These are phyloP conservation scores for Corylus heterophylla DNA, from an alignment of 306 rosid species.

Conservation along the genomic window DNA sequence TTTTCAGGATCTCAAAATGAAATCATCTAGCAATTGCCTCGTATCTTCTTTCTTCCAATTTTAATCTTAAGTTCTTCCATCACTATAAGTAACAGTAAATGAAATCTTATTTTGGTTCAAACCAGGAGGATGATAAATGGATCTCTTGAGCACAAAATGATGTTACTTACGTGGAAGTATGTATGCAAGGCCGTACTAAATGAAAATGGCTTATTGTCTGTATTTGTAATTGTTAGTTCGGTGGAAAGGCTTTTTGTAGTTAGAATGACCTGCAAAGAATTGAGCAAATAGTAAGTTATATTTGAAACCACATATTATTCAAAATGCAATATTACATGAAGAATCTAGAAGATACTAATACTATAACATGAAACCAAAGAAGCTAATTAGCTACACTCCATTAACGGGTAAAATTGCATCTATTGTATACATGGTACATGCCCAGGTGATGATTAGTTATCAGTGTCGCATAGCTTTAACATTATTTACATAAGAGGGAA, in stretches of 20 bases:
- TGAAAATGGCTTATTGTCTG: constrained; percentile 78
- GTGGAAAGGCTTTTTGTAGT: constrained; percentile 70
- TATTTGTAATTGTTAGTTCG: constrained; percentile 68
- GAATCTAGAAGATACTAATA: neutral
- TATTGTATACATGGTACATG: constrained; percentile 7
- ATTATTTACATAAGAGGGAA: constrained; percentile 12
- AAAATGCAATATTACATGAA: constrained; percentile 6
- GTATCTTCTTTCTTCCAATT: constrained; percentile 4
- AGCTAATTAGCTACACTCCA: neutral
- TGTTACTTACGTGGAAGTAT: constrained; percentile 71
- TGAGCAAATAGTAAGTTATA: constrained; percentile 8
- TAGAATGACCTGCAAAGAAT: constrained; percentile 61
- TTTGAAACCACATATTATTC: neutral
- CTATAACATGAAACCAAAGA: neutral
- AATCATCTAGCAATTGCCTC: neutral
- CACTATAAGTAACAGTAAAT: neutral
- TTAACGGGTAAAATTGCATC: neutral
- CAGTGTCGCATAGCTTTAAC: constrained; percentile 17
- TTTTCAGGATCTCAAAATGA: neutral
- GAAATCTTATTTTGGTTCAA: constrained; percentile 12
- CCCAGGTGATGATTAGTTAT: neutral
- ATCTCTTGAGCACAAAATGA: constrained; percentile 14
- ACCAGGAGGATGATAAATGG: constrained; percentile 9
- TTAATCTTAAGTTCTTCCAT: neutral
- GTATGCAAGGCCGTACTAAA: constrained; percentile 89